A percentile compares a stretch with the other conserved stretches of the same genome.
Conservation (phyloP, 73 alveolate genomes). For the Paramecium biaurelia region DNA sequence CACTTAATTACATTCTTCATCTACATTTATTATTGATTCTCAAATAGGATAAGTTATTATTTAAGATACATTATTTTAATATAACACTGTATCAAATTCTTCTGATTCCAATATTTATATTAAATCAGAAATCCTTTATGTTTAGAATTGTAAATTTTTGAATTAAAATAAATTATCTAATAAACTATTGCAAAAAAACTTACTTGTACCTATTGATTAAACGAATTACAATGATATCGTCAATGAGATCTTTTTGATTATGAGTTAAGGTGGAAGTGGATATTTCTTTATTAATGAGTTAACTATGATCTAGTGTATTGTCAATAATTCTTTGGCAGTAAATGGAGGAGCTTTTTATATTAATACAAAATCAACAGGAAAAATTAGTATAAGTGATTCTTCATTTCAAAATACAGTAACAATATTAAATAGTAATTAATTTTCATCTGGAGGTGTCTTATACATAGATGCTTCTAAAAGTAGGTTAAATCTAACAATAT, state of each 20-base stretch:
- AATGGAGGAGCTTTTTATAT: neutral
- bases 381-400: neutral
- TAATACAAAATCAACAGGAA: neutral
- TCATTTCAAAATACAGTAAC: neutral
- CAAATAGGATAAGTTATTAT: neutral
- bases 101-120: neutral
- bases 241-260: neutral
- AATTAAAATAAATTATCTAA: neutral
- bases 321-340: neutral
- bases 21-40: neutral
- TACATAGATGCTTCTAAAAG: neutral
- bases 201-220: neutral
- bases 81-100: neutral
- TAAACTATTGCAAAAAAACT: neutral
- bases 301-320: neutral
- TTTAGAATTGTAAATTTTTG: neutral
- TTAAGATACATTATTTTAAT: neutral
- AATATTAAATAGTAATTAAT: neutral
- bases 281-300: neutral
- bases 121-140: neutral
- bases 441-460: neutral
- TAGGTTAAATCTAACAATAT: neutral
- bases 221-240: neutral
- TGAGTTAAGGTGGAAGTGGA: neutral
- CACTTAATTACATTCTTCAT: neutral